These are phyloP conservation scores for Cyanodermella asteris DNA, from an alignment of 2,329 filamentous ascomycete genomes.

Conservation along the genomic window DNA sequence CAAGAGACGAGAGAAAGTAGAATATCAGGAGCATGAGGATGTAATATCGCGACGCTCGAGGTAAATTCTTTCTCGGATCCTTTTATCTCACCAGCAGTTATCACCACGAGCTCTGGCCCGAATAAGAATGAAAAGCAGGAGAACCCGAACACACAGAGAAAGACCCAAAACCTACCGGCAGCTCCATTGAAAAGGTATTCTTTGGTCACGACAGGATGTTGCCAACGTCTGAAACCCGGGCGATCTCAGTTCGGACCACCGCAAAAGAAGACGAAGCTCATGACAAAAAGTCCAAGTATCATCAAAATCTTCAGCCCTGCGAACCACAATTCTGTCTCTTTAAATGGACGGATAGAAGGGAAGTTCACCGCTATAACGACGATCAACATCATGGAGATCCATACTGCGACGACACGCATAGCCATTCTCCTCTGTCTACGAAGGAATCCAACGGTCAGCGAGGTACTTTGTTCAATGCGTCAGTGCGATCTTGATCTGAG, in stretches of 20 bases:
- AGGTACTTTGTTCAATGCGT: too few relatives aligned
- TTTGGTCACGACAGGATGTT: constrained; percentile 25
- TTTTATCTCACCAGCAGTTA: constrained; percentile 36
- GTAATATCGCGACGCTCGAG: constrained; percentile 35
- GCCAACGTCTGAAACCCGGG: constrained; percentile 31
- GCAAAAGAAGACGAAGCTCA: constrained; percentile 33
- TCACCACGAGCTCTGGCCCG: constrained; percentile 32
- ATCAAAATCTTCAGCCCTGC: too few relatives aligned
- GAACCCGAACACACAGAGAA: constrained; percentile 28
- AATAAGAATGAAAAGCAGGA: constrained; percentile 34
- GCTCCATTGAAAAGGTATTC: constrained; percentile 24
- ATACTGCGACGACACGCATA: too few relatives aligned
- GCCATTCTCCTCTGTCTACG: too few relatives aligned
- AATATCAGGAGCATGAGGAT: constrained; percentile 42
- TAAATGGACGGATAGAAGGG: too few relatives aligned
- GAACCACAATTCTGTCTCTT: too few relatives aligned
- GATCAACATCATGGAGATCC: too few relatives aligned
- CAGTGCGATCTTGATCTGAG: too few relatives aligned
- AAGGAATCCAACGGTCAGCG: too few relatives aligned
- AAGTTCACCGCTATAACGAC: too few relatives aligned
- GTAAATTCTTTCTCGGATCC: constrained; percentile 36
- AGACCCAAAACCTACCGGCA: constrained; percentile 28
- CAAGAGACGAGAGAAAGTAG: constrained; percentile 34
- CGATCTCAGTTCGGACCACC: constrained; percentile 30
- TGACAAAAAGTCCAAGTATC: too few relatives aligned